A percentile compares a stretch with the other conserved stretches of the same genome.
Evolutionary conservation across 768 basidiomycete genomes (phyloP).

Genomic region (Suillus clintonianus): DNA sequence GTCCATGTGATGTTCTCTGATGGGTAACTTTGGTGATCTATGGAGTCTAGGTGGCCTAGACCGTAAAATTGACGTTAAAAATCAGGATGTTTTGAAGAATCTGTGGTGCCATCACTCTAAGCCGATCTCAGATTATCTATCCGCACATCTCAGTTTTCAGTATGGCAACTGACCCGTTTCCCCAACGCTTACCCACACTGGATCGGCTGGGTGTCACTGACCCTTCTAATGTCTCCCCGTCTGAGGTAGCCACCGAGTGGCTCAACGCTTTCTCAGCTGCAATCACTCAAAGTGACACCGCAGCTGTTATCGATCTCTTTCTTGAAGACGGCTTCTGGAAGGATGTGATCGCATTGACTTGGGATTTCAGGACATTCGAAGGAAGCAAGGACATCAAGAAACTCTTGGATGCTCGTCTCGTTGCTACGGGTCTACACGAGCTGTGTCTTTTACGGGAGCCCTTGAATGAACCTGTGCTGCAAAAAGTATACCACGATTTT

Average conservation of each 20-base stretch:
- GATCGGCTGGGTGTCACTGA: constrained; percentile 24
- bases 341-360: constrained; percentile 54
- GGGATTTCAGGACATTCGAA: constrained; percentile 54
- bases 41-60: too few species aligned
- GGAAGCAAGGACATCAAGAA: constrained; percentile 38
- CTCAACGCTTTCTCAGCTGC: constrained; percentile 24
- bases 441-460: constrained; percentile 20
- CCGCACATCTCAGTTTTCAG: not conserved
- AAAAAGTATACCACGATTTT: constrained; percentile 52
- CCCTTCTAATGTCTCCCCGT: constrained; percentile 18
- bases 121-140: not conserved
- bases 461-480: constrained; percentile 34
- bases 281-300: constrained; percentile 16
- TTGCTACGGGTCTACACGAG: constrained; percentile 17
- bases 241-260: constrained; percentile 26
- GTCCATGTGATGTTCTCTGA: too few species aligned
- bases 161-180: constrained; percentile 6
- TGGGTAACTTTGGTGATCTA: too few species aligned
- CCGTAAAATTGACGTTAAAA: not conserved
- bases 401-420: constrained; percentile 43
- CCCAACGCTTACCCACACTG: constrained; percentile 32
- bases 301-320: constrained; percentile 26
- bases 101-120: not conserved
- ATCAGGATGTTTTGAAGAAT: not conserved
- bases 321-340: constrained; percentile 46